These are phyloP conservation scores for Blastobotrys arbuscula DNA, from an alignment of 1,139 yeast species.

Conservation along the genomic window DNA sequence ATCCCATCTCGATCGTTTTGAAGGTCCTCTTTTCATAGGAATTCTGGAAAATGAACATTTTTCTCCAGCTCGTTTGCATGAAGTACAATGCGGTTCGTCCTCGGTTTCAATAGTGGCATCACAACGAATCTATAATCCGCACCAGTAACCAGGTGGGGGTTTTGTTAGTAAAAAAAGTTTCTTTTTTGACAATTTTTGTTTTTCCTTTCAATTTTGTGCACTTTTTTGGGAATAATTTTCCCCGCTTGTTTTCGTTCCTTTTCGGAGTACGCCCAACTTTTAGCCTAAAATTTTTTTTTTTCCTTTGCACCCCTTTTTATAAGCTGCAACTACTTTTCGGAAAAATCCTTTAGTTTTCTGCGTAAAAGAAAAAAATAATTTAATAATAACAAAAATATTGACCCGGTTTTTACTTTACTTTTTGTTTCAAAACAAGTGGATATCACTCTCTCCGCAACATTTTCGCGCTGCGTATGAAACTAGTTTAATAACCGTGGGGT, in stretches of 20 bases:
- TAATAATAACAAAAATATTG: neutral
- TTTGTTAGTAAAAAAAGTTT: neutral
- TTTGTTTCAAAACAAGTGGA: neutral
- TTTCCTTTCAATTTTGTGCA: neutral
- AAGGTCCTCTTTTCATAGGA: conserved; percentile 42
- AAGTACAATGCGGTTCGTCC: conserved; percentile 33
- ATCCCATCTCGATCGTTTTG: conserved; percentile 29
- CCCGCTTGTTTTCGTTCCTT: neutral
- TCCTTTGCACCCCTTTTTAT: neutral
- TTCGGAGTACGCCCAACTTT: neutral
- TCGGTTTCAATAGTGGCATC: conserved; percentile 31
- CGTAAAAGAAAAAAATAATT: neutral
- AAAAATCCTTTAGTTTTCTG: neutral
- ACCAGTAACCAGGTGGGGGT: neutral
- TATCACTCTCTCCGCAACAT: conserved; percentile 6
- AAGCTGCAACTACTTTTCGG: neutral
- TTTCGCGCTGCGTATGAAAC: neutral
- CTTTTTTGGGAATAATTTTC: neutral
- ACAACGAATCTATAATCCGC: conserved; percentile 34
- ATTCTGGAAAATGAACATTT: conserved; percentile 39
- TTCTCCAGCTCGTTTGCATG: conserved; percentile 37
- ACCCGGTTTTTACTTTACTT: neutral
- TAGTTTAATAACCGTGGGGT: neutral
- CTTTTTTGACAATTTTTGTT: neutral
- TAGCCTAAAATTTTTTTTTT: neutral